Percentiles rank a stretch among this genome's conserved stretches.
Evolutionary conservation across 2,329 filamentous ascomycete species (phyloP).

Genomic region (Sclerotinia subarctica): DNA sequence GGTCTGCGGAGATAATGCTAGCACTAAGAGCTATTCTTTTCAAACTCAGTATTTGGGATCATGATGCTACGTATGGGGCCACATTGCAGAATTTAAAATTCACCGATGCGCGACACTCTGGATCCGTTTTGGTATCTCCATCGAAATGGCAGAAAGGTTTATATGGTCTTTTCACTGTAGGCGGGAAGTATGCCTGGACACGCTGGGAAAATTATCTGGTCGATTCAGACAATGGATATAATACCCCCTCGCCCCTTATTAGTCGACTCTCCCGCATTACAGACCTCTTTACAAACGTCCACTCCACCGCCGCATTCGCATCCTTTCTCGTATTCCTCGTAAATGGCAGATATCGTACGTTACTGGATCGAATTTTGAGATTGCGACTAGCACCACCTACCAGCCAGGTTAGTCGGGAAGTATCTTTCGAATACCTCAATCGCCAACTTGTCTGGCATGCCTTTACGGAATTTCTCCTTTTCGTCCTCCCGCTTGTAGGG

Average conservation of each 20-base stretch:
- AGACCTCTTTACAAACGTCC: conserved; percentile 63
- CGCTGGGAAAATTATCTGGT: conserved; percentile 89
- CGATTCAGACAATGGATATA: conserved; percentile 71
- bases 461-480: conserved; percentile 98
- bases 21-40: conserved; percentile 76
- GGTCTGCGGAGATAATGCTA: conserved; percentile 80
- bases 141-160: conserved; percentile 78
- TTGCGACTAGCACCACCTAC: conserved; percentile 83
- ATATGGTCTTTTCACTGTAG: conserved; percentile 82
- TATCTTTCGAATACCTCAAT: conserved; percentile 97
- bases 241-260: conserved; percentile 52
- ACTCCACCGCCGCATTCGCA: conserved; percentile 76
- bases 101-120: conserved; percentile 71
- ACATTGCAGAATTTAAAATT: conserved; percentile 88
- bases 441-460: conserved; percentile 98
- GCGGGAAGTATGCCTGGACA: conserved; percentile 84
- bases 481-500: conserved; percentile 92
- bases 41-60: conserved; percentile 95
- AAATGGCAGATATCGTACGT: conserved; percentile 85
- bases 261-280: conserved; percentile 66
- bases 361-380: conserved; percentile 79
- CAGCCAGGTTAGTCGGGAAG: conserved; percentile 81
- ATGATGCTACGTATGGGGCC: conserved; percentile 91
- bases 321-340: conserved; percentile 90
- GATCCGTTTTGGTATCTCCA: conserved; percentile 63